Evolutionary conservation across 2,329 filamentous ascomycete species (phyloP).

Genomic region (Fusarium nelsonii): DNA sequence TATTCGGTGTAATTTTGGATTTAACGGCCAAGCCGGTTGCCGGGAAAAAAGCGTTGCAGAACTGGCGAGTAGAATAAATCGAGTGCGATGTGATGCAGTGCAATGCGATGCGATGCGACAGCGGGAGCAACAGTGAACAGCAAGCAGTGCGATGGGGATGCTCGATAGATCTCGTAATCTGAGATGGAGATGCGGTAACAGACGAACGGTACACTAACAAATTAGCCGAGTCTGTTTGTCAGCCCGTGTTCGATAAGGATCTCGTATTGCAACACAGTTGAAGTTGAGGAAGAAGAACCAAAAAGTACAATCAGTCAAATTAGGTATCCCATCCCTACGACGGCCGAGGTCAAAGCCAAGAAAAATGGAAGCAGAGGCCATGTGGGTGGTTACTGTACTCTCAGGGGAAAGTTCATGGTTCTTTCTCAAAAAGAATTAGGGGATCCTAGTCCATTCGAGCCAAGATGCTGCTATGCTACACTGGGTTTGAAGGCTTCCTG

Average conservation of each 20-base stretch:
- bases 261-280: conserved; percentile 17
- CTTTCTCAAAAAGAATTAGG: conserved; percentile 17
- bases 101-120: conserved; percentile 23
- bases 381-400: conserved; percentile 1
- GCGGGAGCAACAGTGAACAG: conserved; percentile 32
- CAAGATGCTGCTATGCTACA: conserved; percentile 25
- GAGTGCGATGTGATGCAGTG: conserved; percentile 3
- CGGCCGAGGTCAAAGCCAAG: conserved; percentile 2
- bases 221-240: conserved; percentile 20
- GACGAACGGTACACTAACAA: conserved; percentile 12
- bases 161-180: conserved; percentile 13
- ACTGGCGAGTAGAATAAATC: not conserved
- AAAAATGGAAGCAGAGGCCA: conserved; percentile 8
- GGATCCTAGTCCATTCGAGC: conserved; percentile 5
- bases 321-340: not conserved
- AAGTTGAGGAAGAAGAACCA: conserved; percentile 6
- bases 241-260: conserved; percentile 2
- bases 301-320: conserved; percentile 14
- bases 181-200: conserved; percentile 23
- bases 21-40: not conserved
- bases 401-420: conserved; percentile 10
- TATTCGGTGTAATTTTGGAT: conserved; percentile 26
- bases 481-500: conserved; percentile 13
- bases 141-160: conserved; percentile 28
- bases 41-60: not conserved